Conservation (phyloP, 345 rosid genomes). For the Hibiscus syriacus region DNA sequence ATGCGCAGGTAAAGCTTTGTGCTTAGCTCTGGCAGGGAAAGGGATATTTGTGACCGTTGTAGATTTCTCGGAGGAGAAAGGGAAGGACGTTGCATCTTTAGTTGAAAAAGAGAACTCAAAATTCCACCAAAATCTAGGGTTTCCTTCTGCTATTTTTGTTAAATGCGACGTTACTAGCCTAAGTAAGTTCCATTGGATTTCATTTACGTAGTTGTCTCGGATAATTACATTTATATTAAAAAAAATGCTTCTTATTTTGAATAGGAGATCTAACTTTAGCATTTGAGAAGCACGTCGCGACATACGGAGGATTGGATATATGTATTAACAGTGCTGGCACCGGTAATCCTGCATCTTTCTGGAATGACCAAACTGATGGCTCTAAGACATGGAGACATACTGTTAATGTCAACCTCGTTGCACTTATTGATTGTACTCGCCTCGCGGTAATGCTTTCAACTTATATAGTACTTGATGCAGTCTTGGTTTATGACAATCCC, state of each 20-base stretch:
- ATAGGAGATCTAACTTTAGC: slow-evolving; percentile 62
- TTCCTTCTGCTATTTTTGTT: slow-evolving; percentile 59
- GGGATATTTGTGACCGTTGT: slow-evolving; percentile 72
- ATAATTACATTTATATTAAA: background rate
- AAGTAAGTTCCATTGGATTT: slow-evolving; percentile 28
- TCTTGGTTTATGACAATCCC: background rate
- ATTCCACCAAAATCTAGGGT: slow-evolving; percentile 48
- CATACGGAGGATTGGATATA: slow-evolving; percentile 79
- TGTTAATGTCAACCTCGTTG: slow-evolving; percentile 55
- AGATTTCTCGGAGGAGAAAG: slow-evolving; percentile 68
- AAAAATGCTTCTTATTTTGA: background rate
- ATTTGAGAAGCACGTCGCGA: slow-evolving; percentile 71
- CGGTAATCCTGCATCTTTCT: slow-evolving; percentile 29
- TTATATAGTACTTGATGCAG: background rate
- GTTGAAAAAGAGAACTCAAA: slow-evolving; percentile 43
- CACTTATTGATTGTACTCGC: slow-evolving; percentile 70
- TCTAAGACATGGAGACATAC: slow-evolving; percentile 64
- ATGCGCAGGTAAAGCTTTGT: slow-evolving; percentile 69
- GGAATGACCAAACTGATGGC: slow-evolving; percentile 64
- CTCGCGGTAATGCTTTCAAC: slow-evolving; percentile 48
- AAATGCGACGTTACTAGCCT: slow-evolving; percentile 65
- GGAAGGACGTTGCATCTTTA: slow-evolving; percentile 55
- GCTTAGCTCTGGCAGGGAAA: slow-evolving; percentile 74
- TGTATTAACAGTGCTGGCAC: slow-evolving; percentile 79
- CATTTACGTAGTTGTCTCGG: background rate